Base-by-base conservation (phyloP, 495 filamentous ascomycete genomes). In the Mytilinidion resinicola region DNA sequence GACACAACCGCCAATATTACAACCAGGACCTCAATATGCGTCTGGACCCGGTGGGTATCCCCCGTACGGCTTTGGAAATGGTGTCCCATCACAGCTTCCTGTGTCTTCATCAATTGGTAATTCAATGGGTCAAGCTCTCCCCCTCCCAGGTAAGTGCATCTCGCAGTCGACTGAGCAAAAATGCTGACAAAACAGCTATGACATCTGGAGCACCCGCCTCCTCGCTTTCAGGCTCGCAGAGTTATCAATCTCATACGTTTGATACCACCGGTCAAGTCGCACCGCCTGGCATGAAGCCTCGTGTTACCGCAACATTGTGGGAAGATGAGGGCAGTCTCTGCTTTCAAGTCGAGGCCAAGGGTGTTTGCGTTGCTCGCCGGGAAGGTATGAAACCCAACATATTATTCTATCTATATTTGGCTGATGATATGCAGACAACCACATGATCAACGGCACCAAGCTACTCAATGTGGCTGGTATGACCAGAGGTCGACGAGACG, bases 371-470 rank as follows among this genome's bases (percentile, higher is more conserved):
- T 42, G 93, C 93, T 51, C 81, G 93, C 50, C 78, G 93, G 67
- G 93, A 98, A 81, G 91, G 91, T 96, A 73, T 71, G 80, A 67
- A 51, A 35, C 25, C 33, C 53, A 19, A 53, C 35, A 33, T 49
- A 43, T 57, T 6, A 30, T 30, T 6, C 6, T 30, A 30, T 30
- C 25, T 30, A 30, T 30, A 2, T 6, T 39, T 57, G 9, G 56
- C 57, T 62, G 33, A 68, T 47, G 9, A 41, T 55, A 46, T 60
- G 63, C 47, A 96, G 93, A 98, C 65, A 98, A 98, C 70, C 88
- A 95, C 66, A 96, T 98, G 91, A 96, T 98, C 73, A 98, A 98
- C 66, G 93, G 93, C 9, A 98, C 93, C 4, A 98, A 98, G 71
- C 75, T 98, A 52, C 76, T 98, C 48, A 98, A 98, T 61, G 93